Evolutionary conservation across 2,329 filamentous ascomycete species (phyloP), one percentile per base, ranked within the genome.

Genomic region (Xylaria sp.): DNA sequence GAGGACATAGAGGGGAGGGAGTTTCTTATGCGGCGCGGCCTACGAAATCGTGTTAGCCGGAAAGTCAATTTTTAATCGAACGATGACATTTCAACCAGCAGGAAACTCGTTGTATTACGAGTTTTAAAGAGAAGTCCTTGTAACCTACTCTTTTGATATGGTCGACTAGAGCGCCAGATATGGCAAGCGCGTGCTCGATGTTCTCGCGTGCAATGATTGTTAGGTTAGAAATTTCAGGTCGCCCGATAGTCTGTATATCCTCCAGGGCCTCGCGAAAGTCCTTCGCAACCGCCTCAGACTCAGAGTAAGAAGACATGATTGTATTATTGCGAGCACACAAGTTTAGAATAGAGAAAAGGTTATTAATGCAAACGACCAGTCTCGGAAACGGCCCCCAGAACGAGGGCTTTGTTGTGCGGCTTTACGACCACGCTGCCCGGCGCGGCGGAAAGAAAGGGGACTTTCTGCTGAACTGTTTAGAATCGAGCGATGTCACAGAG

Each of bases 171-270:
- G 93, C 93, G 75, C 93, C 89, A 20, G 96, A 94, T 75, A 99
- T 98, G 71, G 92, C 93, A 79, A 96, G 89, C 39, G 96, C 96
- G 83, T 97, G 92, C 81, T 97, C 94, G 72, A 94, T 97, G 76
- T 97, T 97, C 81, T 99, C 96, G 80, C 96, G 93, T 67, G 96
- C 96, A 81, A 99, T 98, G 79, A 97, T 90, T 69, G 96, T 99
- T 81, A 99, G 82, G 81, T 96, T 98, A 85, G 92, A 95, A 80
- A 99, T 99, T 81, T 98, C 95, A 81, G 93, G 93, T 77, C 94
- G 91, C 81, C 93, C 93, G 82, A 97, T 97, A 78, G 90, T 87
- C 72, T 92, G 92, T 76, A 99, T 86, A 80, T 97, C 95, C 82
- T 97, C 92, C 78, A 99, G 85, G 61, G 94, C 96, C 77, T 93